Base-by-base conservation (phyloP, 305 asterid genomes). In the Fraxinus dipetala region DNA sequence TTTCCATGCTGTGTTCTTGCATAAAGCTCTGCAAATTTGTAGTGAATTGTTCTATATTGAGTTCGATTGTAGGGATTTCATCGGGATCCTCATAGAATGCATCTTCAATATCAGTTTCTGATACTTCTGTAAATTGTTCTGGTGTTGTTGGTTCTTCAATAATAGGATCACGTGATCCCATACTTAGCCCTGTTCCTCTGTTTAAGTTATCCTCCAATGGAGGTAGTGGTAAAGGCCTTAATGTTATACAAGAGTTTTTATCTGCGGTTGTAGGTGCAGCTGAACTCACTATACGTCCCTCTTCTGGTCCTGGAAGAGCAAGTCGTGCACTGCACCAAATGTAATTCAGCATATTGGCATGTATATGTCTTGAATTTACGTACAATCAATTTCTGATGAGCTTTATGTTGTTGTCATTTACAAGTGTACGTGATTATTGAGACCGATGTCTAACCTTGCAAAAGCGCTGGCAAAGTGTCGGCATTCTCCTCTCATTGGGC, bases 401-500 rank as follows among this genome's bases (percentile, higher is more conserved):
- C 56, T 20, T 45, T 24, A 11, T 30, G 31, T 28, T 63, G 20
- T 77, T 76, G 38, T 79, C 78, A 34, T 45, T 65, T 75, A 45
- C 74, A 73, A 76, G 81, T 31, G 65, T 54, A 83, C 34, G 26
- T 32, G 69, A 40, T 72, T 75, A 79, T 65, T 72, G 56, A 82
- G 86, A 73, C 72, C 72, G 48, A 86, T 75, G 79, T 65, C 85
- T 86, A 72, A 96, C 99, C 98, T 94, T 81, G 99, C 98, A 84
- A 89, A 94, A 82, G 99, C 97, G 82, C 98, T 94, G 75, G 99
- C 98, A 75, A 93, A 96, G 86, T 96, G 99, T 86, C 99, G 91
- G 89, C 99, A 96, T 80, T 96, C 98, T 56, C 87, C 93, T 87
- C 93, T 89, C 96, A 96, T 82, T 81, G 99, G 99, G 86, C 99